phyloP scores from a whole-genome alignment of 2,329 filamentous ascomycete genomes.

The Pezizomycotina sp. region DNA sequence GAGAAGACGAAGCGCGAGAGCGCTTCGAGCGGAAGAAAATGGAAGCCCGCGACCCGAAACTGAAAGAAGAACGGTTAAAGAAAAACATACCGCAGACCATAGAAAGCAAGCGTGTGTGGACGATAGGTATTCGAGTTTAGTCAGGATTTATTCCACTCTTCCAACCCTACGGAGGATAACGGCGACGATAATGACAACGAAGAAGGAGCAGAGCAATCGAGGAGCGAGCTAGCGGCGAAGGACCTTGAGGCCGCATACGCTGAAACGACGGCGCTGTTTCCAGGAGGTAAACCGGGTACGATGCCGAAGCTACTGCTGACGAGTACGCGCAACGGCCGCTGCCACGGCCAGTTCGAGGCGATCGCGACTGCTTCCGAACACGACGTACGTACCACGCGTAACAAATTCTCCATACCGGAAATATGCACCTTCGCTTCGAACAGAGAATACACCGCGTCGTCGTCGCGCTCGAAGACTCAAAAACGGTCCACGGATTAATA shows the following conservation, averaged over 20 bases:
- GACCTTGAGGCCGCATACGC: conserved; percentile 20
- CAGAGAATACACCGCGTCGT: conserved; percentile 58
- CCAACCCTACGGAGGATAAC: no score
- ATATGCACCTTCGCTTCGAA: conserved; percentile 74
- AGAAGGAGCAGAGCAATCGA: conserved; percentile 5
- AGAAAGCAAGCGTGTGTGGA: conserved; percentile 82
- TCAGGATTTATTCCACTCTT: no score
- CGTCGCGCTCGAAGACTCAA: conserved; percentile 76
- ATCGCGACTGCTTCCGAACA: conserved; percentile 71
- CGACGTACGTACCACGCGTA: conserved; percentile 45
- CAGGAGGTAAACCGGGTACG: no score
- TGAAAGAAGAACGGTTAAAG: conserved; percentile 55
- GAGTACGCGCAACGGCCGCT: conserved; percentile 71
- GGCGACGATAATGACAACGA: no score
- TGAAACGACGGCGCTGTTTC: conserved; percentile 38
- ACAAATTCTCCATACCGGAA: conserved; percentile 85
- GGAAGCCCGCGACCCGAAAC: conserved; percentile 64
- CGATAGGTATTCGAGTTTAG: conserved; percentile 32
- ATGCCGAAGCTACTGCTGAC: conserved; percentile 78
- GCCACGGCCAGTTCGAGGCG: conserved; percentile 66
- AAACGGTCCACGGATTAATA: conserved; percentile 65
- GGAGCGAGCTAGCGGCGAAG: conserved; percentile 5
- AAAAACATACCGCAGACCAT: conserved; percentile 67
- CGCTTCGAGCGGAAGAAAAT: conserved; percentile 67
- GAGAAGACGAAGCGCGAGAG: conserved; percentile 60